Percentiles rank a stretch among this genome's conserved stretches.
These are phyloP conservation scores for Gremmenia infestans DNA, from an alignment of 2,329 filamentous ascomycete species.

Conservation along the genomic window DNA sequence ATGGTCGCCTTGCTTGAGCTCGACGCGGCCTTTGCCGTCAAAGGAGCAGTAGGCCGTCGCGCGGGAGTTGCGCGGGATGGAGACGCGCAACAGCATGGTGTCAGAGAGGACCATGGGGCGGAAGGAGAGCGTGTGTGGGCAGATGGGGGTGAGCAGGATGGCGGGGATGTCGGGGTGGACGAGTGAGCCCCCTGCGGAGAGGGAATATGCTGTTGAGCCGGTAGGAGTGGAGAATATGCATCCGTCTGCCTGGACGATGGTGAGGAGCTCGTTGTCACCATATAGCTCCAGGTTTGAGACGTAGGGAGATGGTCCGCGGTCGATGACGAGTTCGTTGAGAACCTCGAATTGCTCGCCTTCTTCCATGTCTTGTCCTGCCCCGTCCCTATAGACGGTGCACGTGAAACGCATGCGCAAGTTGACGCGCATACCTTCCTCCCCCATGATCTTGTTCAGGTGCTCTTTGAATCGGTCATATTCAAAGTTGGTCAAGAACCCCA, in stretches of 20 bases:
- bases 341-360: conserved; percentile 97
- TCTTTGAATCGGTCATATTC: conserved; percentile 84
- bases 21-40: conserved; percentile 92
- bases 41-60: conserved; percentile 96
- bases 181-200: conserved; percentile 90
- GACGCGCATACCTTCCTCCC: conserved; percentile 90
- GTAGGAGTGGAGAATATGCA: conserved; percentile 98
- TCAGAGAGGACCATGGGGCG: conserved; percentile 96
- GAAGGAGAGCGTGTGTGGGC: conserved; percentile 94
- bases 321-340: conserved; percentile 96
- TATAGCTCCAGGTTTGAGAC: conserved; percentile 96
- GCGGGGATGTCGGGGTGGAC: conserved; percentile 96
- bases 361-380: conserved; percentile 60
- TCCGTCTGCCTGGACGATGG: conserved; percentile 92
- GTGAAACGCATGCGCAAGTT: conserved; percentile 99
- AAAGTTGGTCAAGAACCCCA: conserved; percentile 86
- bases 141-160: conserved; percentile 94
- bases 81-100: conserved; percentile 85
- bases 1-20: conserved; percentile 87
- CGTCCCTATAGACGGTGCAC: conserved; percentile 86
- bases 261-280: conserved; percentile 90
- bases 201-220: conserved; percentile 89
- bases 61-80: conserved; percentile 76
- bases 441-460: conserved; percentile 86
- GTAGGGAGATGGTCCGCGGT: conserved; percentile 92